These are phyloP conservation scores for Ambrosia trifida DNA, from an alignment of 129 eudicot genomes.

Conservation along the genomic window DNA sequence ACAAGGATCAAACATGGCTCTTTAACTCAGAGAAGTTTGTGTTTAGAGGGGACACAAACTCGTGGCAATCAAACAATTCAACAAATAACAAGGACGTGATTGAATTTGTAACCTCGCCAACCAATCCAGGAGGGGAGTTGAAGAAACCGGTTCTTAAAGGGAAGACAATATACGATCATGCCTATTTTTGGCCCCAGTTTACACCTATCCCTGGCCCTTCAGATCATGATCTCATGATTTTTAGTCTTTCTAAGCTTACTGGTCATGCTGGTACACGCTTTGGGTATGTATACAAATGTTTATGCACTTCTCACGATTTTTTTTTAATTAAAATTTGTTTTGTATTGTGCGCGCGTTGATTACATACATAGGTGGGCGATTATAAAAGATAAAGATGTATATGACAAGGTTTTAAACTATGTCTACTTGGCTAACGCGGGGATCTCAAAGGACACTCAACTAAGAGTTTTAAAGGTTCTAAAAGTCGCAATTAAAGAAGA, in stretches of 20 bases:
- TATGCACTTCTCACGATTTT: not conserved
- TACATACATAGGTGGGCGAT: constrained; percentile 62
- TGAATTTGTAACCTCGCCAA: constrained; percentile 61
- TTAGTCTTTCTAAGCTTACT: constrained; percentile 66
- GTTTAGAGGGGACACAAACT: constrained; percentile 44
- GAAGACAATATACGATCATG: constrained; percentile 48
- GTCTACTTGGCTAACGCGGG: constrained; percentile 35
- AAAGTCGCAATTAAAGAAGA: constrained; percentile 47
- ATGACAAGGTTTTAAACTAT: constrained; percentile 37
- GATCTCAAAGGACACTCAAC: constrained; percentile 58
- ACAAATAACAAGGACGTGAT: constrained; percentile 27
- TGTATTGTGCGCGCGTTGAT: not conserved
- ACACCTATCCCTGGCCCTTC: constrained; percentile 59
- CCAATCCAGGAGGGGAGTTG: constrained; percentile 53
- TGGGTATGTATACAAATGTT: constrained; percentile 39
- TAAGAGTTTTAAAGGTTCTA: constrained; percentile 62
- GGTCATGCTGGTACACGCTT: constrained; percentile 78
- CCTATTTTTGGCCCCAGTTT: constrained; percentile 70
- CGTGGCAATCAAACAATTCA: constrained; percentile 30
- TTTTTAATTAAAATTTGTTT: not conserved
- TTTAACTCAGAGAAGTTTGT: constrained; percentile 35
- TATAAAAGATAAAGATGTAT: constrained; percentile 61
- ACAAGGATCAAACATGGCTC: constrained; percentile 39
- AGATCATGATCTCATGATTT: constrained; percentile 65
- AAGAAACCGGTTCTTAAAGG: constrained; percentile 44